phyloP scores from a whole-genome alignment of 169 alveolate species.

The Eimeria sp. region DNA sequence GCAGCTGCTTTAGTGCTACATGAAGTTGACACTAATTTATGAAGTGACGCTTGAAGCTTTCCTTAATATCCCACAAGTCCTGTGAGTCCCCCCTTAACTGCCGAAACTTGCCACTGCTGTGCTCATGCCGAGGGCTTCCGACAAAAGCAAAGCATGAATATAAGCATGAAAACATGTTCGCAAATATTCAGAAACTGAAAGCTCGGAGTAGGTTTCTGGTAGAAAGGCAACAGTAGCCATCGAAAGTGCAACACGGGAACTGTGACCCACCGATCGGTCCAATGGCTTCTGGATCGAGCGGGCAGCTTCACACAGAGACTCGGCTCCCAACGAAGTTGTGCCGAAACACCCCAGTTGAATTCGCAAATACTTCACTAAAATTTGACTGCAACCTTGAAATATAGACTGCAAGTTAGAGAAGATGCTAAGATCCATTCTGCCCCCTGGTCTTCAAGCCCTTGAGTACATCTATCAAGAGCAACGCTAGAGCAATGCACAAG shows the following conservation, averaged over 20 bases:
- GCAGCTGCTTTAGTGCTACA: neutral
- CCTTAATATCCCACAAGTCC: neutral
- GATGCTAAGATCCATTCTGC: no score
- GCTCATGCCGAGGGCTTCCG: neutral
- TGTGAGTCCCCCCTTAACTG: neutral
- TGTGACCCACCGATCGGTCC: neutral
- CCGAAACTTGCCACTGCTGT: neutral
- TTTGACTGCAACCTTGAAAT: neutral
- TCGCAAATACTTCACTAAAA: neutral
- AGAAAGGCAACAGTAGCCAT: neutral
- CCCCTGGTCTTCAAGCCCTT: no score
- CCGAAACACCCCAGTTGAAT: neutral
- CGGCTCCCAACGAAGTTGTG: neutral
- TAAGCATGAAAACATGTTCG: neutral
- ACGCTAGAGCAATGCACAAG: no score
- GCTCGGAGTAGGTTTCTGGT: neutral
- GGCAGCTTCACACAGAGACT: neutral
- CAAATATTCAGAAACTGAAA: neutral
- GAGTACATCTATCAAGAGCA: no score
- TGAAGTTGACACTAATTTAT: neutral
- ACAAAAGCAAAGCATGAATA: neutral
- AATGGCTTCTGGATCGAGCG: constrained; percentile 21
- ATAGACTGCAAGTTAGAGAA: neutral
- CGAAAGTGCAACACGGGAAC: neutral
- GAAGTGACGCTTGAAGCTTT: neutral